Percentiles rank a stretch among this genome's conserved stretches.
phyloP scores from a whole-genome alignment of 2,329 filamentous ascomycete species.

The Trichophaea hybrida region DNA sequence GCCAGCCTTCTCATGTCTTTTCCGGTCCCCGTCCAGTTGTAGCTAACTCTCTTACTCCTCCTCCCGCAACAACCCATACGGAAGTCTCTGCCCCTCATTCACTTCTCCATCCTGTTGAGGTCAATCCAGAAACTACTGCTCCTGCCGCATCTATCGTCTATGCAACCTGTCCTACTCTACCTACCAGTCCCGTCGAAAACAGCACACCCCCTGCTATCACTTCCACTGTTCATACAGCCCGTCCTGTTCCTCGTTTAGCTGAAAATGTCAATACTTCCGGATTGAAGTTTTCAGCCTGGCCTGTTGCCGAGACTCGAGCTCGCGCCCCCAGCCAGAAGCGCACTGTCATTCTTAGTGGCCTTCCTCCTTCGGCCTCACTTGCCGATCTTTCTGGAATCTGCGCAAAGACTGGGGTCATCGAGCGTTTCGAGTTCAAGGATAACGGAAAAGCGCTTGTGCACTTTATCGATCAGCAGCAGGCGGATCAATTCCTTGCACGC shows the following conservation, averaged over 20 bases:
- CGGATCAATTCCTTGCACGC: not conserved
- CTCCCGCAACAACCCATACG: too few species aligned
- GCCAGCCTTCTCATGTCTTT: too few species aligned
- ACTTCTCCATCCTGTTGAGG: too few species aligned
- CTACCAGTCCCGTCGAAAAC: not conserved
- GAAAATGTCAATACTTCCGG: constrained; percentile 2
- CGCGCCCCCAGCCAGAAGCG: constrained; percentile 1
- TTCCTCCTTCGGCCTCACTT: not conserved
- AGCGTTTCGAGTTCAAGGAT: not conserved
- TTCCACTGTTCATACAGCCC: not conserved
- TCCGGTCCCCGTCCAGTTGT: too few species aligned
- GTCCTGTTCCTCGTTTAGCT: not conserved
- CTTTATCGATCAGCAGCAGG: not conserved
- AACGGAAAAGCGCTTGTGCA: not conserved
- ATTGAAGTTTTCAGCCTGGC: constrained; percentile 6
- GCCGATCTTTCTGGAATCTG: constrained; percentile 1
- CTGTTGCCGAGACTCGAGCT: not conserved
- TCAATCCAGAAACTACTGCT: too few species aligned
- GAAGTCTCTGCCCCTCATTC: too few species aligned
- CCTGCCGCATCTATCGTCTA: too few species aligned
- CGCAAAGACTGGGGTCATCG: constrained; percentile 1
- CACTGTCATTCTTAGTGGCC: not conserved
- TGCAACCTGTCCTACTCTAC: too few species aligned
- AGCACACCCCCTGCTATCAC: not conserved
- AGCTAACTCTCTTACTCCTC: too few species aligned